Evolutionary conservation across 2,329 filamentous ascomycete species (phyloP).

Genomic region (Arthrobotrys sinensis): DNA sequence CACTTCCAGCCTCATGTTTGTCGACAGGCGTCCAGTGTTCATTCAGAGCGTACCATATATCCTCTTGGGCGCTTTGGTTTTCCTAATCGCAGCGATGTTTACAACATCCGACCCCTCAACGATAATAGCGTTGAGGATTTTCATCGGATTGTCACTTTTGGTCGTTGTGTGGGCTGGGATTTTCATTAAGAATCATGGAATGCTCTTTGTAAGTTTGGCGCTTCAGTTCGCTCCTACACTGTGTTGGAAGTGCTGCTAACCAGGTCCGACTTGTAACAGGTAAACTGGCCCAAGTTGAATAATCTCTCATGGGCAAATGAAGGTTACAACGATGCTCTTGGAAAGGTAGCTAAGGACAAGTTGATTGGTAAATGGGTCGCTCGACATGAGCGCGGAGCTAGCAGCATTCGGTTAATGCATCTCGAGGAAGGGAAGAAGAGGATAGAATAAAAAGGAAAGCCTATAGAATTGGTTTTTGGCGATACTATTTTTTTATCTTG

Average conservation of each 20-base stretch:
- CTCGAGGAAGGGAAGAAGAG: conserved; percentile 97
- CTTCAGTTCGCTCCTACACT: not conserved
- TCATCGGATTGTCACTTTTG: conserved; percentile 82
- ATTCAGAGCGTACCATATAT: conserved; percentile 96
- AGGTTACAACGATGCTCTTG: conserved; percentile 88
- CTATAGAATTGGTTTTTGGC: not conserved
- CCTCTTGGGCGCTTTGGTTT: conserved; percentile 68
- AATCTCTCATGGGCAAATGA: conserved; percentile 88
- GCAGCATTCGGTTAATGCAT: conserved; percentile 67
- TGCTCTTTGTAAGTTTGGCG: conserved; percentile 85
- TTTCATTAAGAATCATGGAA: conserved; percentile 87
- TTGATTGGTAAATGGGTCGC: conserved; percentile 75
- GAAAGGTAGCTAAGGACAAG: conserved; percentile 84
- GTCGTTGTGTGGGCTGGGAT: conserved; percentile 79
- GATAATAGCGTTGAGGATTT: conserved; percentile 84
- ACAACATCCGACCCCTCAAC: conserved; percentile 70
- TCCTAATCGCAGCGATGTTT: conserved; percentile 63
- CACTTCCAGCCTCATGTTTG: conserved; percentile 81
- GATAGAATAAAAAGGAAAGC: conserved; percentile 77
- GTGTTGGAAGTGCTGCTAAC: not conserved
- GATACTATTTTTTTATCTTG: not conserved
- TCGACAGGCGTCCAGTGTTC: conserved; percentile 85
- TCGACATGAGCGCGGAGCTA: conserved; percentile 84
- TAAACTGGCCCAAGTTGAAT: conserved; percentile 98
- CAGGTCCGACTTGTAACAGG: conserved; percentile 71